Evolutionary conservation across 768 basidiomycete species (phyloP), one percentile per base, ranked within the genome.

Genomic region (Tricholoma sp.): DNA sequence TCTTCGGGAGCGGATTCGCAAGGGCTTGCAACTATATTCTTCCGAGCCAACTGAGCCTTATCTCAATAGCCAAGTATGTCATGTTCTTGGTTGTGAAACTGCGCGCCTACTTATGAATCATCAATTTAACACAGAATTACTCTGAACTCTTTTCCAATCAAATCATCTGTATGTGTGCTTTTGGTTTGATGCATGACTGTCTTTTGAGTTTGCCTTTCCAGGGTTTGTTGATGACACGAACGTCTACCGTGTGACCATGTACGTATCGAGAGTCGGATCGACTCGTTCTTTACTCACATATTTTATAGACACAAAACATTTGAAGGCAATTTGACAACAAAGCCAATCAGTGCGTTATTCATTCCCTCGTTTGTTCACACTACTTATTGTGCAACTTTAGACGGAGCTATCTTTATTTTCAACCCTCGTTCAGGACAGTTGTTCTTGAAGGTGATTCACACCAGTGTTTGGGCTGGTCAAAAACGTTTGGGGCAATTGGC

Each of bases 391-490:
- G 20, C 42, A 44, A 6, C 56, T 24, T 12, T 53, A 90, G 89
- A 96, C 66, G 93, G 93, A 28, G 94, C 94, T 7, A 97, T 96
- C 73, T 97, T 98, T 77, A 98, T 99, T 68, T 98, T 98, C 81
- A 98, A 98, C 74, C 97, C 97, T 62, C 89, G 97, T 52, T 97
- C 97, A 28, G 97, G 97, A 29, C 97, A 99, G 65, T 73, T 98
- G 34, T 98, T 98, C 86, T 73, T 99, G 71, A 99, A 99, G 79
- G 89, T 99, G 73, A 99, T 99, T 59, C 97, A 99, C 71, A 99
- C 97, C 2, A 98, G 95, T 66, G 97, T 98, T n/a, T 99, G 97
- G 97, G 97, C 97, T 55, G 97, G 97, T 66, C 97, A 99, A 73
- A 99, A 99, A 73, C 97, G 97, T 88, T 85, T 99, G 50, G 97